A percentile compares a stretch with the other conserved stretches of the same genome.
Evolutionary conservation across 495 filamentous ascomycete genomes (phyloP).

Genomic region (Xylaria grammica): DNA sequence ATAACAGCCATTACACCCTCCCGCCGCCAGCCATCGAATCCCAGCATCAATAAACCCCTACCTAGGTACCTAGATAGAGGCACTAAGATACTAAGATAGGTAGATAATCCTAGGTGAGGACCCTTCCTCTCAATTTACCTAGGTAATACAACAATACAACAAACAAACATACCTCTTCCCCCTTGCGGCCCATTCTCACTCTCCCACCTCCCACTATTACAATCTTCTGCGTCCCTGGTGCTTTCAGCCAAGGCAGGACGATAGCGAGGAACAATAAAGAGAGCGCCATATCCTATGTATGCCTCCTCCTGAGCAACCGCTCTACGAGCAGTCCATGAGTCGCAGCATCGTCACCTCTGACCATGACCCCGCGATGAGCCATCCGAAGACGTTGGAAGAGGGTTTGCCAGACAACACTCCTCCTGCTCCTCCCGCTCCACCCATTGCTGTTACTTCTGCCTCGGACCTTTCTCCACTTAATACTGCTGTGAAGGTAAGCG

Average conservation of each 20-base stretch:
- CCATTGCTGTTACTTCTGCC: constrained; percentile 24
- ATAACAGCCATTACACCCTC: constrained; percentile 11
- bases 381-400: constrained; percentile 28
- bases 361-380: constrained; percentile 42
- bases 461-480: constrained; percentile 20
- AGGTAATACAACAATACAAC: no score
- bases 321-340: constrained; percentile 26
- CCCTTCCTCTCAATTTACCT: not conserved
- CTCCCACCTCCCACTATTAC: not conserved
- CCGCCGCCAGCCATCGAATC: not conserved
- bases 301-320: constrained; percentile 37
- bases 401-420: constrained; percentile 22
- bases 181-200: not conserved
- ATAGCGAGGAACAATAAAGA: not conserved
- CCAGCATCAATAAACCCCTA: not conserved
- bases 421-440: constrained; percentile 31
- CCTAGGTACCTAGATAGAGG: no score
- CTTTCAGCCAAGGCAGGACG: not conserved
- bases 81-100: no score
- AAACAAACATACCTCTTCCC: not conserved
- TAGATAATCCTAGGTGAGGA: not conserved
- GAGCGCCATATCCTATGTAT: constrained; percentile 28
- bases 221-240: not conserved
- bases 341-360: constrained; percentile 32
- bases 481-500: not conserved